A percentile compares a stretch with the other conserved stretches of the same genome.
Evolutionary conservation across 2,329 filamentous ascomycete genomes (phyloP).

Genomic region (Nothophaeocryptopus gaeumannii): DNA sequence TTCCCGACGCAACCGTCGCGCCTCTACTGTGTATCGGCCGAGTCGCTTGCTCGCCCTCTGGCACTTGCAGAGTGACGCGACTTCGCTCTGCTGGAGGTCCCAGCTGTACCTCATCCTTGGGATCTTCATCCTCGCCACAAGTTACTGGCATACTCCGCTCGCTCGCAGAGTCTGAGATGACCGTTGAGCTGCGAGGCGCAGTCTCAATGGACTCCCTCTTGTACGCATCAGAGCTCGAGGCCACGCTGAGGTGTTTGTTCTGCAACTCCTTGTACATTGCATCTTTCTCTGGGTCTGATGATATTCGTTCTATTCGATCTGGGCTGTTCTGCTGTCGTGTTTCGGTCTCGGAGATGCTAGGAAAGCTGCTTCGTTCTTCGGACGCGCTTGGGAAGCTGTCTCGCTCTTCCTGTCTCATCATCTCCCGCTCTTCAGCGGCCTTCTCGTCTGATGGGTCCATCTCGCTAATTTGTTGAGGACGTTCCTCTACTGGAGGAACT

Average conservation of each 20-base stretch:
- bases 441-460: constrained; percentile 20
- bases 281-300: constrained; percentile 19
- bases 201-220: constrained; percentile 24
- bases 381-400: constrained; percentile 1
- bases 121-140: constrained; percentile 1
- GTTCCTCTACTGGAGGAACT: neutral
- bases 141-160: constrained; percentile 11
- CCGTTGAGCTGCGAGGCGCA: constrained; percentile 16
- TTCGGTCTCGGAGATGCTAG: constrained; percentile 1
- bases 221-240: constrained; percentile 12
- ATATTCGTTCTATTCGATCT: neutral
- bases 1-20: constrained; percentile 14
- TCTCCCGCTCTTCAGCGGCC: constrained; percentile 6
- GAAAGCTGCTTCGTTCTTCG: neutral
- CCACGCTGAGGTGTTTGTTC: constrained; percentile 18
- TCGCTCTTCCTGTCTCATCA: neutral
- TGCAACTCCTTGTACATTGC: constrained; percentile 18
- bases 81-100: constrained; percentile 8
- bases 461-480: neutral
- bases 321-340: neutral
- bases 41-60: constrained; percentile 9
- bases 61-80: constrained; percentile 13
- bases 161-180: constrained; percentile 18
- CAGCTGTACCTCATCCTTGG: constrained; percentile 6
- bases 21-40: constrained; percentile 19